Evolutionary conservation across 495 filamentous ascomycete species (phyloP).

Genomic region (Hypoxylon intermedium): DNA sequence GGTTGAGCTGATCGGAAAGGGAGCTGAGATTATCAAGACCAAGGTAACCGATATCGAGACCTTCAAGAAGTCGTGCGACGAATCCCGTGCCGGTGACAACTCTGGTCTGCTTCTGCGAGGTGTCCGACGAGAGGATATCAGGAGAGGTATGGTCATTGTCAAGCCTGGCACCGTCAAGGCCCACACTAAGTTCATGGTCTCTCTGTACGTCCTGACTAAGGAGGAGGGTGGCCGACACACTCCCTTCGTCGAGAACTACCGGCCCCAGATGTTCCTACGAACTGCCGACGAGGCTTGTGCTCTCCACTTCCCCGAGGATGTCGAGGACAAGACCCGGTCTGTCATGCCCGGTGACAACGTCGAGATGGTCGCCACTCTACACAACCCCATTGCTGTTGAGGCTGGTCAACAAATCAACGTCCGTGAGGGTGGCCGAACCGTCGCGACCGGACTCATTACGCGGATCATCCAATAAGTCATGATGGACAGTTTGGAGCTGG

Average conservation of each 20-base stretch:
- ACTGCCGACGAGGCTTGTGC: constrained; percentile 89
- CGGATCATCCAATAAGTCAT: constrained; percentile 79
- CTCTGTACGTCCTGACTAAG: constrained; percentile 96
- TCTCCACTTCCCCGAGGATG: constrained; percentile 82
- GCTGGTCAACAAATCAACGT: constrained; percentile 93
- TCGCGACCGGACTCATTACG: constrained; percentile 91
- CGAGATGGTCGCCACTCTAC: constrained; percentile 86
- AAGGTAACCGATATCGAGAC: constrained; percentile 99
- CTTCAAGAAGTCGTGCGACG: constrained; percentile 98
- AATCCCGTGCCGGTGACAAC: constrained; percentile 94
- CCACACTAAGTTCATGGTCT: constrained; percentile 87
- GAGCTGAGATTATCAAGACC: constrained; percentile 80
- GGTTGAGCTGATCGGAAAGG: constrained; percentile 91
- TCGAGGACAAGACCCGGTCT: constrained; percentile 71
- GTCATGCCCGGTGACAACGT: constrained; percentile 98
- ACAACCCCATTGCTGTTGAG: constrained; percentile 84
- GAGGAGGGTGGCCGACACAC: constrained; percentile 97
- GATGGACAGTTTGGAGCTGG: constrained; percentile 17
- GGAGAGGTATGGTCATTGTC: constrained; percentile 90
- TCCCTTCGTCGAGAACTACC: constrained; percentile 91
- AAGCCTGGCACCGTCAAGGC: constrained; percentile 79
- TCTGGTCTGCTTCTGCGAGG: constrained; percentile 96
- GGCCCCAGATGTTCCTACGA: constrained; percentile 92
- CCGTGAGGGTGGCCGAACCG: constrained; percentile 92
- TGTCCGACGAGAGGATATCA: constrained; percentile 90